phyloP scores from a whole-genome alignment of 2,329 filamentous ascomycete species.

The Helotiales sp. region DNA sequence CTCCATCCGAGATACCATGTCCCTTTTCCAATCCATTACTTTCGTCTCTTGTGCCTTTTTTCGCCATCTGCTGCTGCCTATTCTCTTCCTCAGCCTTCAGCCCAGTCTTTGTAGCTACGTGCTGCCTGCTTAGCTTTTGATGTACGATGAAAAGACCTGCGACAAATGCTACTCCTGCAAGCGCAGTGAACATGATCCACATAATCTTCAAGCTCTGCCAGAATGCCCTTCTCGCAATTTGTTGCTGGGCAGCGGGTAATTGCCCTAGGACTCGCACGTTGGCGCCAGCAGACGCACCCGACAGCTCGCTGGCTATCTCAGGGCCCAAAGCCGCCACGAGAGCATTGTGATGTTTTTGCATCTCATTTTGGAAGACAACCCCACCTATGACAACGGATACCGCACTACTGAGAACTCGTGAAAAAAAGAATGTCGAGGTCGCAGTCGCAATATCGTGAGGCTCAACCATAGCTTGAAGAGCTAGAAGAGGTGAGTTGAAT shows the following conservation, averaged over 20 bases:
- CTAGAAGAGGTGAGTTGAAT: conserved; percentile 55
- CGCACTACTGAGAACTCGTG: conserved; percentile 42
- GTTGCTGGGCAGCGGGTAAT: conserved; percentile 32
- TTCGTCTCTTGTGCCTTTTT: too few relatives aligned
- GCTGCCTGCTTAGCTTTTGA: conserved; percentile 44
- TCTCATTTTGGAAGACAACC: conserved; percentile 44
- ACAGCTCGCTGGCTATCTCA: conserved; percentile 37
- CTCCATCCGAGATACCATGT: too few relatives aligned
- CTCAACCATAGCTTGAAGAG: conserved; percentile 52
- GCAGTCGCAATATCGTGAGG: conserved; percentile 43
- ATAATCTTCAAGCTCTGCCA: conserved; percentile 26
- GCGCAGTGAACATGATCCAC: conserved; percentile 26
- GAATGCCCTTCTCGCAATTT: conserved; percentile 21
- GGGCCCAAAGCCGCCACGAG: conserved; percentile 11
- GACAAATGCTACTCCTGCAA: conserved; percentile 34
- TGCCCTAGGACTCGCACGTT: conserved; percentile 38
- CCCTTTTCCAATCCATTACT: too few relatives aligned
- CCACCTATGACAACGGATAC: conserved; percentile 48
- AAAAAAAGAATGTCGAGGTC: conserved; percentile 51
- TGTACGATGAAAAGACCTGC: conserved; percentile 46
- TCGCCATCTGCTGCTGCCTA: too few relatives aligned
- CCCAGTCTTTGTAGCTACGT: conserved; percentile 53
- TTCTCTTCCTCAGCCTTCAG: too few relatives aligned
- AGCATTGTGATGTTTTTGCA: conserved; percentile 37
- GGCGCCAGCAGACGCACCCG: conserved; percentile 24